A percentile compares a stretch with the other conserved stretches of the same genome.
Evolutionary conservation across 495 filamentous ascomycete species (phyloP).

Genomic region (Daldinia concentrica): DNA sequence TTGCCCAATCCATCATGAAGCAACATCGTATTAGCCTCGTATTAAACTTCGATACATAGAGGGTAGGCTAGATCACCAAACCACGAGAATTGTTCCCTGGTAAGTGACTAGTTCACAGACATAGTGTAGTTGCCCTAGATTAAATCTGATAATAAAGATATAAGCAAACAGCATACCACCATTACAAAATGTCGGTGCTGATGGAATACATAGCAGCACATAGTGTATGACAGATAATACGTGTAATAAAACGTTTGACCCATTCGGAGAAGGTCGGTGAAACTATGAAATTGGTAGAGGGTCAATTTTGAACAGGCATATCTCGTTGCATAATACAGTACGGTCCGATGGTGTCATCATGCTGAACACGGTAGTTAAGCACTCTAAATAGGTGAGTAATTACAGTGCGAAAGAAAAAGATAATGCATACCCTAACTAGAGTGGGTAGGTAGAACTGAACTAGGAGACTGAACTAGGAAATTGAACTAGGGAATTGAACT

Average conservation of each 20-base stretch:
- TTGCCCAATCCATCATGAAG: neutral
- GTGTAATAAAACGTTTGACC: constrained; percentile 30
- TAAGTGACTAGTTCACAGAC: neutral
- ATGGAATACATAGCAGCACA: neutral
- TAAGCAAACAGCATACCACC: constrained; percentile 13
- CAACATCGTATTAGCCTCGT: constrained; percentile 12
- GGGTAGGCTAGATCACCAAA: neutral
- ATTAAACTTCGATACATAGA: constrained; percentile 5
- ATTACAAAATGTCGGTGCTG: neutral
- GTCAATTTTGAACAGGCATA: neutral
- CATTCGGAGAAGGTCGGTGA: constrained; percentile 29
- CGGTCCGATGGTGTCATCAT: neutral
- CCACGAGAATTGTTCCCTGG: neutral
- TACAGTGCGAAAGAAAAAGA: neutral
- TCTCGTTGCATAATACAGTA: neutral
- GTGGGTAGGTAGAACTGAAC: neutral
- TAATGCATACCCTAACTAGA: neutral
- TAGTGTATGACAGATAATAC: constrained; percentile 1
- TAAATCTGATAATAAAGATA: neutral
- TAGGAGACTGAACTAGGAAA: neutral
- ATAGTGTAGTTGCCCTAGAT: neutral
- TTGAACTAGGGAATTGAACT: constrained; percentile 8
- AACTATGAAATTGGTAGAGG: constrained; percentile 13
- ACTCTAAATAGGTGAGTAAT: neutral
- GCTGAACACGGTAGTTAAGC: neutral